phyloP scores from a whole-genome alignment of 1,139 yeast species.

The Suhomyces choctaworum region DNA sequence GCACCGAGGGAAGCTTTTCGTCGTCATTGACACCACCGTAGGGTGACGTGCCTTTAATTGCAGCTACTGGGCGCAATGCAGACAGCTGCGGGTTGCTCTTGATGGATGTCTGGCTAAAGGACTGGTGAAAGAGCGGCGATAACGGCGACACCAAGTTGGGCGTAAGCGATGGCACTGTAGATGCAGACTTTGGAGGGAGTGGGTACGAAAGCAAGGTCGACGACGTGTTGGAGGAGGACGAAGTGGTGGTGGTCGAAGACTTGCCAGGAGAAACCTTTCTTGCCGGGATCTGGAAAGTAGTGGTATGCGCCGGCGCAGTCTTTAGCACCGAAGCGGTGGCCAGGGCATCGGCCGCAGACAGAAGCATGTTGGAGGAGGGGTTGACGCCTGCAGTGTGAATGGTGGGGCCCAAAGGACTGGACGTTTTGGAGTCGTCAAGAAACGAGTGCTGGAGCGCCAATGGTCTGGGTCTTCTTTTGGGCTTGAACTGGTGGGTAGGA shows the following conservation, averaged over 20 bases:
- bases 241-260: background rate
- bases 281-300: constrained; percentile 13
- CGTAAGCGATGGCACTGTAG: constrained; percentile 24
- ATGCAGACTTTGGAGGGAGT: constrained; percentile 9
- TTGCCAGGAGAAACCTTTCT: constrained; percentile 3
- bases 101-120: constrained; percentile 30
- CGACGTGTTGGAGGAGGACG: background rate
- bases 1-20: constrained; percentile 15
- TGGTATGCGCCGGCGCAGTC: constrained; percentile 24
- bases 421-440: constrained; percentile 11
- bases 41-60: constrained; percentile 2
- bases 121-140: constrained; percentile 44
- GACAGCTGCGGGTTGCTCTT: constrained; percentile 6
- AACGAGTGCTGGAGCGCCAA: constrained; percentile 40
- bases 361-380: constrained; percentile 1
- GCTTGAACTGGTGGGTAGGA: constrained; percentile 36
- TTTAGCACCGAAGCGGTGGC: constrained; percentile 12
- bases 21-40: constrained; percentile 6
- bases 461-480: constrained; percentile 47
- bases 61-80: constrained; percentile 2
- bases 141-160: constrained; percentile 43
- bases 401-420: constrained; percentile 7
- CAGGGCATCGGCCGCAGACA: background rate
- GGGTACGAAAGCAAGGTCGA: constrained; percentile 6
- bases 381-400: constrained; percentile 9